Conservation (phyloP, 225 moss, liverwort and hornwort genomes). For the Physcomitrium patens region DNA sequence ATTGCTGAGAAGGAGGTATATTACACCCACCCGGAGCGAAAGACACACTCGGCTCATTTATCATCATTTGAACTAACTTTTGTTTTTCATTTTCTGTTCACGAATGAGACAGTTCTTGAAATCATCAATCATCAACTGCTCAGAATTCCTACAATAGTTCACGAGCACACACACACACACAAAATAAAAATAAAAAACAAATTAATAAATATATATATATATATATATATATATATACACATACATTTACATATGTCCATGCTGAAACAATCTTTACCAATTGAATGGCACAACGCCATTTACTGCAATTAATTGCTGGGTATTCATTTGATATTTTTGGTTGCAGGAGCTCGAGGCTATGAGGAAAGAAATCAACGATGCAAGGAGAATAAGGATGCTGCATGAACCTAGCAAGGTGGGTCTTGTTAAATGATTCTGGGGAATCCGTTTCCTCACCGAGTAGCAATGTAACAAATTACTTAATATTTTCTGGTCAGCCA, state of each 20-base stretch:
- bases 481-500: conserved; percentile 3
- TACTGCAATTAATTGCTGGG: too few relatives aligned
- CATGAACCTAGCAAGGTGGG: conserved; percentile 90
- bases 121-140: too few relatives aligned
- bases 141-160: too few relatives aligned
- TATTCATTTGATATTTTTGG: background rate
- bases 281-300: too few relatives aligned
- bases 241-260: too few relatives aligned
- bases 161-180: too few relatives aligned
- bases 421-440: background rate
- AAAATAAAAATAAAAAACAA: too few relatives aligned
- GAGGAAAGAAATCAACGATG: conserved; percentile 83
- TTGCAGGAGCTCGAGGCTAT: conserved; percentile 78
- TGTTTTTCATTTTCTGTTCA: too few relatives aligned
- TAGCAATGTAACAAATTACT: background rate
- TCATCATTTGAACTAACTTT: background rate
- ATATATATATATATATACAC: too few relatives aligned
- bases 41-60: conserved; percentile 7
- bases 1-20: conserved; percentile 62
- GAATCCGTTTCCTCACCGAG: background rate
- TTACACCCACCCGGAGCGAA: background rate
- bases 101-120: too few relatives aligned
- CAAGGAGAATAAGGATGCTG: conserved; percentile 85
- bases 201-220: too few relatives aligned
- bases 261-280: too few relatives aligned